phyloP scores from a whole-genome alignment of 164 flowering plant species.

The Cinnamomum micranthum region DNA sequence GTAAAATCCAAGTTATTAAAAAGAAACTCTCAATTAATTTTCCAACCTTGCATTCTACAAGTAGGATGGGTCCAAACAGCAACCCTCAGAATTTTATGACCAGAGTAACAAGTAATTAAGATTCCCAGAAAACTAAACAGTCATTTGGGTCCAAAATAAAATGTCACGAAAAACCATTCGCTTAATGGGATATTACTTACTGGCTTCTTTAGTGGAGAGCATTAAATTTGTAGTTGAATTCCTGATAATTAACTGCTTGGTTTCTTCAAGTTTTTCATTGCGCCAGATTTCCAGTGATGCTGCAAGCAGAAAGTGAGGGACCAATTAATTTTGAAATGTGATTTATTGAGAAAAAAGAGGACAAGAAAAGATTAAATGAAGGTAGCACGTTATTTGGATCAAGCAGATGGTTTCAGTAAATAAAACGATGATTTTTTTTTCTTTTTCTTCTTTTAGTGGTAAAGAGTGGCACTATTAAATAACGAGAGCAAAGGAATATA shows the following conservation, averaged over 20 bases:
- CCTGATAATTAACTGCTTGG: constrained; percentile 30
- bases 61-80: no score
- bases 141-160: neutral
- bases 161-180: neutral
- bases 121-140: neutral
- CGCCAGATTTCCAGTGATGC: constrained; percentile 85
- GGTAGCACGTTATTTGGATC: no score
- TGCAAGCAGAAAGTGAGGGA: constrained; percentile 31
- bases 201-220: constrained; percentile 50
- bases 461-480: no score
- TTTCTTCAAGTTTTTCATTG: constrained; percentile 57
- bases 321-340: neutral
- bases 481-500: no score
- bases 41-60: no score
- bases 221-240: constrained; percentile 29
- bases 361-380: no score
- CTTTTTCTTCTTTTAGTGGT: neutral
- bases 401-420: neutral
- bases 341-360: neutral
- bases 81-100: no score
- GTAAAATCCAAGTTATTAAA: no score
- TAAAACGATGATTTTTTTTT: neutral
- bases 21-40: no score
- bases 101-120: no score
- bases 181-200: constrained; percentile 27